phyloP scores from a whole-genome alignment of 208 protist species.

The Crithidia expoeki region DNA sequence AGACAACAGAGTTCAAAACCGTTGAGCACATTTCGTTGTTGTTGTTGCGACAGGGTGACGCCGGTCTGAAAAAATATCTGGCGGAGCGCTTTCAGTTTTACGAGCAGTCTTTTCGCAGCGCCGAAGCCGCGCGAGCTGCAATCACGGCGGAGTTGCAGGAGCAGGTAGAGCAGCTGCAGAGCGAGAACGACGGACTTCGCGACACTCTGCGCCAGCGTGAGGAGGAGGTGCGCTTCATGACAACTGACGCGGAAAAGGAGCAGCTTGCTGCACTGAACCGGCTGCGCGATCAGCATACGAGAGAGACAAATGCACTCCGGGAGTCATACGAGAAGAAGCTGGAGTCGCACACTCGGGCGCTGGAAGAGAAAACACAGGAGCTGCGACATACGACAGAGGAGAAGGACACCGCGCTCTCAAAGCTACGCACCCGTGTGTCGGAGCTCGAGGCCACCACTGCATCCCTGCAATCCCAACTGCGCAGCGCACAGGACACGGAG shows the following conservation, averaged over 20 bases:
- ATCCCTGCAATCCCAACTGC: constrained; percentile 45
- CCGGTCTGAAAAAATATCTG: constrained; percentile 82
- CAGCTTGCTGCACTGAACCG: constrained; percentile 31
- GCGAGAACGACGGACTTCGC: constrained; percentile 7
- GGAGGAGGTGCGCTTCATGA: constrained; percentile 29
- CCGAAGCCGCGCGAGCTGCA: constrained; percentile 18
- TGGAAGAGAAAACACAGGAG: constrained; percentile 29
- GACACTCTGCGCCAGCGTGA: background rate
- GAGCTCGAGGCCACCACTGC: constrained; percentile 39
- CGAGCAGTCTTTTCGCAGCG: constrained; percentile 43
- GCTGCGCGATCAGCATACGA: constrained; percentile 30
- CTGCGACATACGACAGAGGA: constrained; percentile 25
- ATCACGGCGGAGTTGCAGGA: constrained; percentile 44
- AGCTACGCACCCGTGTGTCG: constrained; percentile 12
- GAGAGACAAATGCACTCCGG: constrained; percentile 26
- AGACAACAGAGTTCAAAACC: constrained; percentile 74
- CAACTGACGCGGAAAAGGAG: constrained; percentile 30
- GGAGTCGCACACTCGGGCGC: constrained; percentile 14
- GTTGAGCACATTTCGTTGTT: constrained; percentile 85
- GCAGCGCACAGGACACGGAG: constrained; percentile 46
- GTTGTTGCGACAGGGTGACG: constrained; percentile 81
- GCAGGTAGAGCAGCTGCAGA: constrained; percentile 29
- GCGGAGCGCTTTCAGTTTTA: constrained; percentile 84
- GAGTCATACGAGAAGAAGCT: constrained; percentile 36
- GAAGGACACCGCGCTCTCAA: constrained; percentile 14